Percentiles rank a stretch among this genome's conserved stretches.
Evolutionary conservation across 1,284 basidiomycete genomes (phyloP).

Genomic region (Malassezia nana): DNA sequence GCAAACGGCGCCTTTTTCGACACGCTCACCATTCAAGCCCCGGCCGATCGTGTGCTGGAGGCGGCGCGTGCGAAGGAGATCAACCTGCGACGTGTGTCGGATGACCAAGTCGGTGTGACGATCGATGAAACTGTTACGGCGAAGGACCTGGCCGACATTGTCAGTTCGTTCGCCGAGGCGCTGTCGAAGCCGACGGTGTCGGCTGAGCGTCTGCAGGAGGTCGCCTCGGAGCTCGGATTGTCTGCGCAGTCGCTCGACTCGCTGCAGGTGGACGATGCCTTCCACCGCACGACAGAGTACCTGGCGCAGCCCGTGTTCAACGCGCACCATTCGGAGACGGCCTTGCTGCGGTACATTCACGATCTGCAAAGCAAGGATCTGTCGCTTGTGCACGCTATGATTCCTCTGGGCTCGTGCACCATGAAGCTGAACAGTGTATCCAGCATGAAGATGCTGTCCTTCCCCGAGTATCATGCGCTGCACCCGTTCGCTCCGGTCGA

Average conservation of each 20-base stretch:
- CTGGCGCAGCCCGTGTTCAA: conserved; percentile 77
- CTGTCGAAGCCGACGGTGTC: conserved; percentile 34
- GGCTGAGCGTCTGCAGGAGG: conserved; percentile 29
- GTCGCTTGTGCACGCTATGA: conserved; percentile 90
- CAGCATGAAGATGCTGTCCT: conserved; percentile 89
- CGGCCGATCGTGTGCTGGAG: conserved; percentile 53
- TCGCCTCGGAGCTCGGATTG: conserved; percentile 28
- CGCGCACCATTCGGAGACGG: conserved; percentile 89
- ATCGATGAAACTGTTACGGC: conserved; percentile 78
- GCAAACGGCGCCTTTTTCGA: conserved; percentile 68
- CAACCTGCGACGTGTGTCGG: conserved; percentile 75
- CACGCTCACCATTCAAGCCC: conserved; percentile 77
- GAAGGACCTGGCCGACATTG: conserved; percentile 58
- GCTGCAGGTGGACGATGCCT: conserved; percentile 39
- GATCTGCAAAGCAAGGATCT: conserved; percentile 89
- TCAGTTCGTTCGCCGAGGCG: conserved; percentile 67
- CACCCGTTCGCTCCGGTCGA: conserved; percentile 87
- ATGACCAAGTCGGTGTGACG: conserved; percentile 70
- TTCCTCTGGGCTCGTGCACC: conserved; percentile 69
- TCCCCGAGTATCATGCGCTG: conserved; percentile 77
- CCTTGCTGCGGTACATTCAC: conserved; percentile 83
- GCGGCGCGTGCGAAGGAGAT: conserved; percentile 67
- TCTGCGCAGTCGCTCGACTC: conserved; percentile 26
- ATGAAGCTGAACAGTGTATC: conserved; percentile 54
- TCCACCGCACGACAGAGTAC: conserved; percentile 65